These are phyloP conservation scores for Friedmanniomyces simplex DNA, from an alignment of 495 filamentous ascomycete species.

Conservation along the genomic window DNA sequence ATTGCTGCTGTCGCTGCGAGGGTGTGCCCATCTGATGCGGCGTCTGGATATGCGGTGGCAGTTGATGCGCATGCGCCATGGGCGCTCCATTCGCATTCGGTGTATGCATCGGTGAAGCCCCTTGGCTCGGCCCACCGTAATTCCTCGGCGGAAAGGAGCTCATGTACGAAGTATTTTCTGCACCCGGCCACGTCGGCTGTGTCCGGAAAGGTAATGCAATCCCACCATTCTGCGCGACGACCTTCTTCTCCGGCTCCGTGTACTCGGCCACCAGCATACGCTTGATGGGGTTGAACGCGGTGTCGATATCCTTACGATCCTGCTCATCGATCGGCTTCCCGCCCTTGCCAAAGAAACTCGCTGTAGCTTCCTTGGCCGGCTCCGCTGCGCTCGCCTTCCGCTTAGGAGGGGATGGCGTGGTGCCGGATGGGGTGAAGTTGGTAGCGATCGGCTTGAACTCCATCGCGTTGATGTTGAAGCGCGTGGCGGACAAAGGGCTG, in stretches of 20 bases:
- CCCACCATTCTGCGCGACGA: conserved; percentile 54
- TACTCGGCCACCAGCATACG: conserved; percentile 50
- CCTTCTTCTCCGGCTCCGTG: conserved; percentile 35
- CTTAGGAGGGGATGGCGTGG: conserved; percentile 43
- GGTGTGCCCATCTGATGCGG: conserved; percentile 22
- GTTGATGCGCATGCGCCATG: conserved; percentile 68
- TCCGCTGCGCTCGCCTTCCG: conserved; percentile 54
- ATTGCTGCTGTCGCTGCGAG: conserved; percentile 15
- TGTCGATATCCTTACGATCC: conserved; percentile 51
- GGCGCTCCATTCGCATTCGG: conserved; percentile 40
- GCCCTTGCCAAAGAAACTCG: conserved; percentile 42
- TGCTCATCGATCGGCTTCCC: conserved; percentile 49
- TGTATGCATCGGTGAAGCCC: conserved; percentile 59
- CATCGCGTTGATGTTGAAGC: conserved; percentile 50
- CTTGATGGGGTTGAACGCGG: conserved; percentile 61
- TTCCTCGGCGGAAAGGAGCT: conserved; percentile 61
- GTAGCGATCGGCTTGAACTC: conserved; percentile 74
- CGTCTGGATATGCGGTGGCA: conserved; percentile 44
- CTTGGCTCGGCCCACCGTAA: conserved; percentile 35
- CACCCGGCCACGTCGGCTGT: conserved; percentile 65
- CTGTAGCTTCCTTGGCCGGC: background rate
- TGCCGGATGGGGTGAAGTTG: conserved; percentile 59
- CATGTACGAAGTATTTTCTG: conserved; percentile 58
- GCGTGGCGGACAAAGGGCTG: conserved; percentile 20
- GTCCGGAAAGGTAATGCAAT: conserved; percentile 70